These are phyloP conservation scores for Kwoniella bestiolae DNA, from an alignment of 768 basidiomycete genomes.

Conservation along the genomic window DNA sequence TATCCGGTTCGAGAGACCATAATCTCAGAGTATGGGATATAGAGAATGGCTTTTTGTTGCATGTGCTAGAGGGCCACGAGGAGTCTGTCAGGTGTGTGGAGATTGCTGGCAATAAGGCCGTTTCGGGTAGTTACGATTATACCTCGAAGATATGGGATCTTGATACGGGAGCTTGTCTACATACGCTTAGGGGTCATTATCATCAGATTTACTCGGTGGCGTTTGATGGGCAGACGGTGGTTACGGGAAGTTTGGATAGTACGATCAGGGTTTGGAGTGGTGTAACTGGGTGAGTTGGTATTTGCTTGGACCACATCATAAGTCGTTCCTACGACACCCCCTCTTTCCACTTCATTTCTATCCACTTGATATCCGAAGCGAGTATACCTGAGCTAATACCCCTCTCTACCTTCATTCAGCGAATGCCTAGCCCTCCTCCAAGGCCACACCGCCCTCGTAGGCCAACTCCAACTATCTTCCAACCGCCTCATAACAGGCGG, in stretches of 20 bases:
- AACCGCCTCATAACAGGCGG: slow-evolving; percentile 76
- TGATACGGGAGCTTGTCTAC: slow-evolving; percentile 84
- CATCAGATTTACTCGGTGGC: slow-evolving; percentile 90
- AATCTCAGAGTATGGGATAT: slow-evolving; percentile 93
- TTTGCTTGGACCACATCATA: too few relatives aligned
- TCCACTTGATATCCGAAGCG: not conserved
- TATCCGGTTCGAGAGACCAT: slow-evolving; percentile 85
- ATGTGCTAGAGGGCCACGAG: slow-evolving; percentile 74
- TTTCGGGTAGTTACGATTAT: slow-evolving; percentile 91
- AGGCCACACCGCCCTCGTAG: slow-evolving; percentile 90
- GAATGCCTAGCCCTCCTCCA: slow-evolving; percentile 81
- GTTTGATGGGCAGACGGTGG: slow-evolving; percentile 80
- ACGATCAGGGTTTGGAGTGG: slow-evolving; percentile 91
- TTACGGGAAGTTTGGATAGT: slow-evolving; percentile 90
- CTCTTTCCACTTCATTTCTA: too few relatives aligned
- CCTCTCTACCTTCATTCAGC: slow-evolving; percentile 59
- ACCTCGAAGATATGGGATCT: slow-evolving; percentile 88
- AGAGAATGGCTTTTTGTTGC: slow-evolving; percentile 65
- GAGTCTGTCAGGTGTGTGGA: slow-evolving; percentile 86
- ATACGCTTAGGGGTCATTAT: slow-evolving; percentile 78
- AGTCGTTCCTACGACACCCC: too few relatives aligned
- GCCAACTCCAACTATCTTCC: slow-evolving; percentile 76
- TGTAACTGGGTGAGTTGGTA: slow-evolving; percentile 77
- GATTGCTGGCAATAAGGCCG: slow-evolving; percentile 77
- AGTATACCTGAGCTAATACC: not conserved